Evolutionary conservation across 1,284 basidiomycete species (phyloP).

Genomic region (Melampsora larici-populina): DNA sequence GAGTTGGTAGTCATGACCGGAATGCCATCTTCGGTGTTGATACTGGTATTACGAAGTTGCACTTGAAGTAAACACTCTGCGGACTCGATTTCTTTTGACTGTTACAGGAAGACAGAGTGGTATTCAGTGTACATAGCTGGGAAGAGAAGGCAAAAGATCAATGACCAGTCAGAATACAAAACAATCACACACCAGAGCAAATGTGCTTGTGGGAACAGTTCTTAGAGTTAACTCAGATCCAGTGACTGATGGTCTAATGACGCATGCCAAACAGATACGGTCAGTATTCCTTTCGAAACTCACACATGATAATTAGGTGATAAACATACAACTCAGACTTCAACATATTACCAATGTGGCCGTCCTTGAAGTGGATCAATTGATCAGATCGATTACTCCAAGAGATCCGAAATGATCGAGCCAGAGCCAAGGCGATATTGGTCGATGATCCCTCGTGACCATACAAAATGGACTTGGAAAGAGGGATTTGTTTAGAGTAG

Average conservation of each 20-base stretch:
- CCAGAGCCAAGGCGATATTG: conserved; percentile 80
- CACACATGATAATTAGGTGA: too few species aligned
- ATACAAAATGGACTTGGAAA: conserved; percentile 60
- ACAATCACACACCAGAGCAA: conserved; percentile 43
- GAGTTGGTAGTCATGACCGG: conserved; percentile 63
- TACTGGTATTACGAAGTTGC: conserved; percentile 71
- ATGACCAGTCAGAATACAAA: conserved; percentile 57
- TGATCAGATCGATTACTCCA: conserved; percentile 75
- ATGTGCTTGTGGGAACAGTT: conserved; percentile 14
- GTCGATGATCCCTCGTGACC: conserved; percentile 66
- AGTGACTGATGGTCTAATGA: background rate
- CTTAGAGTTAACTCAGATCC: background rate
- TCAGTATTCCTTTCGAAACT: too few species aligned
- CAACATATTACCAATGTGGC: conserved; percentile 35
- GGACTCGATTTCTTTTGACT: conserved; percentile 56
- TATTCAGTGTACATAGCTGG: conserved; percentile 42
- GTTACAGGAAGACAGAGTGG: conserved; percentile 44
- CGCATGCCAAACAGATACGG: too few species aligned
- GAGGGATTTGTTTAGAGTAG: conserved; percentile 57
- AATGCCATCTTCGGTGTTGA: conserved; percentile 60
- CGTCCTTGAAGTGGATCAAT: conserved; percentile 28
- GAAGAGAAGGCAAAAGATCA: conserved; percentile 54
- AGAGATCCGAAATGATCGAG: conserved; percentile 81
- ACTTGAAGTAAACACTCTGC: conserved; percentile 71
- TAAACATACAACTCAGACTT: conserved; percentile 12